Percentiles rank a stretch among this genome's conserved stretches.
Evolutionary conservation across 306 rosid genomes (phyloP).

Genomic region (Begonia masoniana): DNA sequence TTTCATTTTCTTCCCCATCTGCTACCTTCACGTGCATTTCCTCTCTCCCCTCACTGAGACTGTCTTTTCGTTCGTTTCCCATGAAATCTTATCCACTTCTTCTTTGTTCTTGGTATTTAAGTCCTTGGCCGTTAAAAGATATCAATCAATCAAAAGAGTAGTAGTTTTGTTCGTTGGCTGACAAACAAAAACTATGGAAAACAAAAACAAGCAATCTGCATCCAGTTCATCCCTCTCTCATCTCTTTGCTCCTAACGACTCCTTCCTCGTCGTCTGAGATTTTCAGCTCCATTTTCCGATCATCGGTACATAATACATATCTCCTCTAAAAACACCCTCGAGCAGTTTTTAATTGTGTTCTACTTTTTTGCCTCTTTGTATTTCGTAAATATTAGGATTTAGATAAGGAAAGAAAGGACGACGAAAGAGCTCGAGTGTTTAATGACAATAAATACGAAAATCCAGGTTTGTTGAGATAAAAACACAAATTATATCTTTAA

Average conservation of each 20-base stretch:
- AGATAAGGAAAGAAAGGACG: conserved; percentile 17
- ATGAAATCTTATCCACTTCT: neutral
- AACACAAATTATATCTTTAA: neutral
- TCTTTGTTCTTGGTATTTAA: neutral
- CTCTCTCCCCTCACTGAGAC: neutral
- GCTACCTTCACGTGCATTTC: neutral
- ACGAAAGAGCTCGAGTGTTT: conserved; percentile 10
- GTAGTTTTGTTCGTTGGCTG: conserved; percentile 44
- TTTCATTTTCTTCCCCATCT: neutral
- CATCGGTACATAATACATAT: conserved; percentile 16
- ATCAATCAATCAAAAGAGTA: conserved; percentile 10
- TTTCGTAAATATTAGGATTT: conserved; percentile 13
- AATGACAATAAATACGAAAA: conserved; percentile 7
- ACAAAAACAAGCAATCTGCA: conserved; percentile 34
- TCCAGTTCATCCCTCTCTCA: conserved; percentile 35
- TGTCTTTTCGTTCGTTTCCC: neutral
- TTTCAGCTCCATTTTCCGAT: conserved; percentile 62
- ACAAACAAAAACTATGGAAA: conserved; percentile 30
- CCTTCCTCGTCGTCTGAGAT: conserved; percentile 33
- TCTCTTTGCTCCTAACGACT: conserved; percentile 59
- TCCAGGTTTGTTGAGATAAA: conserved; percentile 12
- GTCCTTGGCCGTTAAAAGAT: conserved; percentile 1
- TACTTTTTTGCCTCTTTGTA: neutral
- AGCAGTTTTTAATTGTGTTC: neutral
- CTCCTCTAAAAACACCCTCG: neutral